Base-by-base conservation (phyloP, 257 asterid species). In the Solanum ahanhuiri region DNA sequence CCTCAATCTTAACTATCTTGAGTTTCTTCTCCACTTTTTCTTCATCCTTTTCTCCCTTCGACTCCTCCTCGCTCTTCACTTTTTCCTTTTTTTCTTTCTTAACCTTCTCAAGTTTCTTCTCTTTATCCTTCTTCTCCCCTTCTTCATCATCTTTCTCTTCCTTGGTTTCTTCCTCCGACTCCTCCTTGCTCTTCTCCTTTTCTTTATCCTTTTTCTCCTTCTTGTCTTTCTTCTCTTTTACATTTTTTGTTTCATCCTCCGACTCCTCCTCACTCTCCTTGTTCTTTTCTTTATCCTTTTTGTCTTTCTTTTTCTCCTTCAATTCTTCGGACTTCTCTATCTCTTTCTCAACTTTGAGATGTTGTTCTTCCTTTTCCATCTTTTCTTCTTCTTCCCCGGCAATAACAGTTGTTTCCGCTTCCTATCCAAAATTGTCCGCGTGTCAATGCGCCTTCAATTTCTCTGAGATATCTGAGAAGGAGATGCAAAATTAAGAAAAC, bases 151-250 rank as follows among this genome's bases (percentile, higher is more conserved):
- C 54, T 45, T 83, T 81, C 71, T 86, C 89, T 3, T 43, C 72
- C 89, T 88, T 58, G 33, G 10, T 83, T 17, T 85, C 81, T 57
- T 77, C 87, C 39, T 87, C 83, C 30, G 84, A 45, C 23, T 83
- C 6, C 33, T 83, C 39, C 17, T 67, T 41, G 34, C 82, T 67
- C 34, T 89, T 77, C 35, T 88, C 73, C n/a, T 45, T 87, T n/a
- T 20, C 57, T 22, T 39, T 41, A 23, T 64, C 71, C 71, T 23
- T 64, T 20, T 64, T 64, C 12, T 35, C 54, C 15, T 22, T 37
- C 22, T 76, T 7, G 6, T 12, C 3, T 23, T 41, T 76, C 58
- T 76, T 41, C 23, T 41, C 64, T 77, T 77, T 25, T 4, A 14
- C 37, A 7, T 8, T 43, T 7, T 77, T 43, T 8, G 70, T 51